phyloP scores from a whole-genome alignment of 1,284 basidiomycete genomes.

The Neolentinus lepideus region DNA sequence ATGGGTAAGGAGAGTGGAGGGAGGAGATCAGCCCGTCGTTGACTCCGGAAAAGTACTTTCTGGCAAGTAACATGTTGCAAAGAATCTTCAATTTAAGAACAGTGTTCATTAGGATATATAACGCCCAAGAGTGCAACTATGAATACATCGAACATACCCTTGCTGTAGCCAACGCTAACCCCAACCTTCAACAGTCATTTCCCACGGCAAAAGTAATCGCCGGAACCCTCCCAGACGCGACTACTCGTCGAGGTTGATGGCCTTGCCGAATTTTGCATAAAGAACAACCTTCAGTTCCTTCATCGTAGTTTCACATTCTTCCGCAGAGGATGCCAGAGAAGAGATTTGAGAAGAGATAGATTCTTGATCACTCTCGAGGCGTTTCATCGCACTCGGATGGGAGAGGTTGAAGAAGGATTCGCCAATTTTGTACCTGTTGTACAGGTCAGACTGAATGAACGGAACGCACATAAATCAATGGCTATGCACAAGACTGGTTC shows the following conservation, averaged over 20 bases:
- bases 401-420: slow-evolving; percentile 84
- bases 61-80: too few relatives aligned
- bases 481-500: slow-evolving; percentile 57
- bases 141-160: neutral
- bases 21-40: too few relatives aligned
- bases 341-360: slow-evolving; percentile 55
- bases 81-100: too few relatives aligned
- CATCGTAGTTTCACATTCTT: slow-evolving; percentile 82
- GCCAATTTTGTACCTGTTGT: slow-evolving; percentile 78
- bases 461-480: neutral
- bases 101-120: neutral
- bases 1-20: too few relatives aligned
- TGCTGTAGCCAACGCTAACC: too few relatives aligned
- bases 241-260: slow-evolving; percentile 86
- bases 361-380: slow-evolving; percentile 67
- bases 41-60: too few relatives aligned
- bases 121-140: neutral
- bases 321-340: slow-evolving; percentile 45
- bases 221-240: too few relatives aligned
- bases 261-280: slow-evolving; percentile 90
- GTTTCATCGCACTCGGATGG: slow-evolving; percentile 63
- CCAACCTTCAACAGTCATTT: too few relatives aligned
- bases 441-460: neutral
- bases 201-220: too few relatives aligned
- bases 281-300: slow-evolving; percentile 81